Base-by-base conservation (phyloP, 2,329 filamentous ascomycete genomes). In the Talaromyces albobiverticillius region DNA sequence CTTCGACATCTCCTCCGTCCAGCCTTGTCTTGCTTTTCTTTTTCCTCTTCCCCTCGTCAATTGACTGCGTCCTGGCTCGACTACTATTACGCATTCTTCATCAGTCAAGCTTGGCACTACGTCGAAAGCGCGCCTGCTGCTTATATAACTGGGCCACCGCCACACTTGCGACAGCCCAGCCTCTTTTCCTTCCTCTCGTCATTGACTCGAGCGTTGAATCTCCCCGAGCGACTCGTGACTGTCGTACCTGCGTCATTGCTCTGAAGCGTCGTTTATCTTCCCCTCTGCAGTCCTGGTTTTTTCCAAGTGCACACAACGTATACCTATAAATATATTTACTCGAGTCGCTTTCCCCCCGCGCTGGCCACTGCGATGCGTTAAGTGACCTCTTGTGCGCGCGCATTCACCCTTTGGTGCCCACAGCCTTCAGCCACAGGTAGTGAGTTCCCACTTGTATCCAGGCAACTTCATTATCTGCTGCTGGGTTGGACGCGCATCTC, bases 61-160 rank as follows among this genome's bases (percentile, higher is more conserved):
- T 41, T 50, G 48, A 45, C 40, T 45, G 32, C 32, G n/a, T n/a
- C n/a, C n/a, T n/a, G n/a, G n/a, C n/a, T n/a, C n/a, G n/a, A n/a
- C n/a, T n/a, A n/a, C n/a, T n/a, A n/a, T n/a, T n/a, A n/a, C n/a
- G n/a, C n/a, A n/a, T n/a, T n/a, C n/a, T n/a, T n/a, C n/a, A n/a
- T n/a, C n/a, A n/a, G n/a, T n/a, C n/a, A n/a, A n/a, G n/a, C n/a
- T n/a, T n/a, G n/a, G n/a, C n/a, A n/a, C n/a, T n/a, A n/a, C n/a
- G n/a, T n/a, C n/a, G n/a, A n/a, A n/a, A n/a, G n/a, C 26, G 5
- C 26, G 5, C 10, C 26, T 29, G 26, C 4, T 20, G n/a, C 49
- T 46, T 38, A 38, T 38, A 52, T 52, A 29, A 46, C 25, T n/a
- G 16, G 50, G 20, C 41, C 50, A 52, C 50, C 50, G 50, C 50